Percentiles rank a stretch among this genome's conserved stretches.
Conservation (phyloP, 169 alveolate species). For the Cryptosporidium sp. region DNA sequence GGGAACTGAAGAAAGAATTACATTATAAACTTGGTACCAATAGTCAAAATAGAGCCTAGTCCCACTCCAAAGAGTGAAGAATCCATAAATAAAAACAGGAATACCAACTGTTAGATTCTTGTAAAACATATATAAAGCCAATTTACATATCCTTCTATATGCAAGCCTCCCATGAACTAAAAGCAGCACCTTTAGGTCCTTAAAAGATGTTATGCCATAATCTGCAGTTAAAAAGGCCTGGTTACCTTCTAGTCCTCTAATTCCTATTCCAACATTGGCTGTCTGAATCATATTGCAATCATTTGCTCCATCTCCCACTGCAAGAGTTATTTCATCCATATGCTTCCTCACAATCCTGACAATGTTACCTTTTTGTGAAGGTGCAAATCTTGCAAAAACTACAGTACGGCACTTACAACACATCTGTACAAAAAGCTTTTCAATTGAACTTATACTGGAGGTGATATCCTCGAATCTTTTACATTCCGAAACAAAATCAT, state of each 20-base stretch:
- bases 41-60: conserved; percentile 94
- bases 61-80: conserved; percentile 92
- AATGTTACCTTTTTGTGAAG: conserved; percentile 85
- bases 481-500: conserved; percentile 9
- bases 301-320: conserved; percentile 99
- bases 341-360: conserved; percentile 82
- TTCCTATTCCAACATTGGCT: conserved; percentile 98
- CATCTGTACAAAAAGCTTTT: conserved; percentile 77
- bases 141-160: conserved; percentile 92
- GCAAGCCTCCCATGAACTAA: conserved; percentile 92
- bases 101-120: conserved; percentile 94
- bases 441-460: conserved; percentile 66
- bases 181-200: conserved; percentile 86
- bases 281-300: conserved; percentile 98
- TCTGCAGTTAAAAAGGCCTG: conserved; percentile 91
- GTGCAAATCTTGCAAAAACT: conserved; percentile 81
- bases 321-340: conserved; percentile 82
- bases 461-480: conserved; percentile 76
- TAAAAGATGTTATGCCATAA: conserved; percentile 80
- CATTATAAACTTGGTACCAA: conserved; percentile 94
- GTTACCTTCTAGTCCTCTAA: conserved; percentile 96
- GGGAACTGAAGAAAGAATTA: conserved; percentile 94
- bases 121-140: conserved; percentile 96
- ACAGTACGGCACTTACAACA: conserved; percentile 79
- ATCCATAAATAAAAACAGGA: conserved; percentile 93